Evolutionary conservation across 371 early-diverging fungal genomes (phyloP).

Genomic region (Circinella umbellata): DNA sequence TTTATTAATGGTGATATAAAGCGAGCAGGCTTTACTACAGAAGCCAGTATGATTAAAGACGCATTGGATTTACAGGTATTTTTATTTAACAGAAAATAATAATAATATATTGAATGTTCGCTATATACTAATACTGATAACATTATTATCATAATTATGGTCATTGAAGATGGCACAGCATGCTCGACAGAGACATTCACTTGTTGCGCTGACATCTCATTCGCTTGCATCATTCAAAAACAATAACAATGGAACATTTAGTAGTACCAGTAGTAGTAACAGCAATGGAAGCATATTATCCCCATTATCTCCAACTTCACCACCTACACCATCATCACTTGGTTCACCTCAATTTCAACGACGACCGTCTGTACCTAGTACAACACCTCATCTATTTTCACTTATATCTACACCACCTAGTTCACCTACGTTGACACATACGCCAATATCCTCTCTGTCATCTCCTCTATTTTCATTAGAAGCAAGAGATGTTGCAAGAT

Average conservation of each 20-base stretch:
- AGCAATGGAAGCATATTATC: neutral
- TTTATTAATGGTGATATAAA: constrained; percentile 39
- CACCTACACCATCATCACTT: constrained; percentile 19
- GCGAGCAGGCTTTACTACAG: constrained; percentile 37
- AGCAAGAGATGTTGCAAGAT: constrained; percentile 39
- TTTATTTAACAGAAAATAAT: constrained; percentile 8
- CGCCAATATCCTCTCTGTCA: neutral
- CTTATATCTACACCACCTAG: constrained; percentile 35
- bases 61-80: constrained; percentile 31
- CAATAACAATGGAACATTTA: neutral
- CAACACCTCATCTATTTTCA: constrained; percentile 32
- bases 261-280: neutral
- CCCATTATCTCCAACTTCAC: constrained; percentile 4
- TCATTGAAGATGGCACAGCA: constrained; percentile 14
- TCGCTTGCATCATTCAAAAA: constrained; percentile 20
- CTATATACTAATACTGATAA: neutral
- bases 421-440: constrained; percentile 24
- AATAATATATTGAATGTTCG: neutral
- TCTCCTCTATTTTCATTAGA: constrained; percentile 19
- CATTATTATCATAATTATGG: neutral
- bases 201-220: constrained; percentile 29
- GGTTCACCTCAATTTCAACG: constrained; percentile 14
- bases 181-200: constrained; percentile 27
- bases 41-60: constrained; percentile 39
- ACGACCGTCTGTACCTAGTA: constrained; percentile 26